phyloP scores from a whole-genome alignment of 305 asterid species.

The Fraxinus floribunda region DNA sequence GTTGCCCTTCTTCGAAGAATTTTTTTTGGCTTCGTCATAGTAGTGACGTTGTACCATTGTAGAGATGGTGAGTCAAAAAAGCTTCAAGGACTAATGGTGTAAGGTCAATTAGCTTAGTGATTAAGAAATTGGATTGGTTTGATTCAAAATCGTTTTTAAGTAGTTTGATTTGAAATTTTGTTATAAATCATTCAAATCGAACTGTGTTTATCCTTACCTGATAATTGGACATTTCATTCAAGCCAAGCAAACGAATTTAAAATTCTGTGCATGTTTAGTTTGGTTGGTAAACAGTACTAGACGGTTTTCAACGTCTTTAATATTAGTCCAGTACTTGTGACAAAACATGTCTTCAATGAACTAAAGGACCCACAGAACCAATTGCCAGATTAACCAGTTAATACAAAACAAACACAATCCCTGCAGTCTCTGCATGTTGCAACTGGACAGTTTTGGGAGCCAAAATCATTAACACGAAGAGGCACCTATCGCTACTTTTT shows the following conservation, averaged over 20 bases:
- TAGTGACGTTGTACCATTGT: not conserved
- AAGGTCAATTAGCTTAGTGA: not conserved
- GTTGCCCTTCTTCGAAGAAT: not conserved
- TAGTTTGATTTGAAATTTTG: no score
- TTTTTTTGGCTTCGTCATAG: not conserved
- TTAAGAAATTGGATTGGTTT: not conserved
- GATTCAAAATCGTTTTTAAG: no score
- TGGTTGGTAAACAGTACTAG: not conserved
- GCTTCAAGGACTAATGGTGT: not conserved
- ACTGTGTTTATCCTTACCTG: not conserved
- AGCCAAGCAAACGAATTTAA: not conserved
- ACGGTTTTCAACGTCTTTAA: not conserved
- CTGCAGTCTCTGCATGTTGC: not conserved
- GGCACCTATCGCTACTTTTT: constrained; percentile 58
- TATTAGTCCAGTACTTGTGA: not conserved
- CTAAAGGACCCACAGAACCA: not conserved
- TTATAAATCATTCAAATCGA: no score
- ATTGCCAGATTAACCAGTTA: not conserved
- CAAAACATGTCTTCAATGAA: not conserved
- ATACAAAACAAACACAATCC: not conserved
- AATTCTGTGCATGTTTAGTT: not conserved
- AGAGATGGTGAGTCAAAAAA: not conserved
- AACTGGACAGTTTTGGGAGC: not conserved
- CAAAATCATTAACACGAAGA: not conserved
- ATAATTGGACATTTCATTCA: constrained; percentile 16